Evolutionary conservation across 2,329 filamentous ascomycete genomes (phyloP).

Genomic region (Colletotrichum filicis): DNA sequence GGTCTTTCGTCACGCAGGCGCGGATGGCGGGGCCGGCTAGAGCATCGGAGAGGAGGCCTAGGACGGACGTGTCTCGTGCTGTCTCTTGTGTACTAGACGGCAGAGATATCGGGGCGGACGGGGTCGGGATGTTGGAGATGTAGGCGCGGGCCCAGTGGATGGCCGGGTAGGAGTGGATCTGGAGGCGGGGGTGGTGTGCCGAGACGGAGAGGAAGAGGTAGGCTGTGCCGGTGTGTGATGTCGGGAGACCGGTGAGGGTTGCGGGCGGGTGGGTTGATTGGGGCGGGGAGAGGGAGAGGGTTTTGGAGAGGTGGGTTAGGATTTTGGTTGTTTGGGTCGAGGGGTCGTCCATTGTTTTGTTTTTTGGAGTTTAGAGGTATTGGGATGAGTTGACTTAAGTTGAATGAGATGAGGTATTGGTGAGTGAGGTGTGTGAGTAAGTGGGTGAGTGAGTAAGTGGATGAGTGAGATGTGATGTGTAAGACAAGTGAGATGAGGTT

Average conservation of each 20-base stretch:
- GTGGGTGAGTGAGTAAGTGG: no score
- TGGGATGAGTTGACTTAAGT: background rate
- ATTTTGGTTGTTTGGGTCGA: background rate
- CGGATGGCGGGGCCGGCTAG: slow-evolving; percentile 58
- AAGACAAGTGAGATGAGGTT: background rate
- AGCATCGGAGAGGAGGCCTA: slow-evolving; percentile 62
- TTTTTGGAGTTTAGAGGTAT: background rate
- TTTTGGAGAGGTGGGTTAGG: slow-evolving; percentile 30
- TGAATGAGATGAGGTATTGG: no score
- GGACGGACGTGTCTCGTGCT: slow-evolving; percentile 41
- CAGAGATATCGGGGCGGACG: background rate
- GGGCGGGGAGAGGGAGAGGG: slow-evolving; percentile 50
- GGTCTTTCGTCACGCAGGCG: slow-evolving; percentile 54
- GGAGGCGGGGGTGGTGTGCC: slow-evolving; percentile 52
- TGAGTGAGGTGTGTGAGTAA: no score
- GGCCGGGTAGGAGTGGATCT: slow-evolving; percentile 53
- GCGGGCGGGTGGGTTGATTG: slow-evolving; percentile 45
- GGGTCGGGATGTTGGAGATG: slow-evolving; percentile 47
- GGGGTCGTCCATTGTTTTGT: background rate
- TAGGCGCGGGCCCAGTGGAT: slow-evolving; percentile 60
- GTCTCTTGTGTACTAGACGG: background rate
- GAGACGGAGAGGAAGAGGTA: slow-evolving; percentile 65
- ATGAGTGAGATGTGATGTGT: no score
- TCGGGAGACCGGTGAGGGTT: slow-evolving; percentile 59
- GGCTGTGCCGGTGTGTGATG: slow-evolving; percentile 65